Conservation (phyloP, 2,329 filamentous ascomycete species). For the Golovinomyces cichoracearum region DNA sequence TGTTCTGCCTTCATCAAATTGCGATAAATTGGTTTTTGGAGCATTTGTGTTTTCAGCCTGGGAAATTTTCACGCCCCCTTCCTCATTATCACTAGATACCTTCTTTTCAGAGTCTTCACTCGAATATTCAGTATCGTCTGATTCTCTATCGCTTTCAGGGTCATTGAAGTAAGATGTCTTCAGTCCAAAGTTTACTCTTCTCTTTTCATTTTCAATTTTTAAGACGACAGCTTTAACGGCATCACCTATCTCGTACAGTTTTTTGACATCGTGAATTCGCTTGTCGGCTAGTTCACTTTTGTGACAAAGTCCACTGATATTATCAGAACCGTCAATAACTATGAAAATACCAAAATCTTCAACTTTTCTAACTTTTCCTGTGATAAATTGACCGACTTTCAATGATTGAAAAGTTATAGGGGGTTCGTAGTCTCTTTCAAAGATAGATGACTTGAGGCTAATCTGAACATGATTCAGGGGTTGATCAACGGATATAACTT, state of each 20-base stretch:
- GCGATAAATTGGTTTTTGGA: conserved; percentile 1
- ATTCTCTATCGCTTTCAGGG: conserved; percentile 19
- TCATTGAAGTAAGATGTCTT: conserved; percentile 76
- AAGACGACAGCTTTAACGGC: conserved; percentile 77
- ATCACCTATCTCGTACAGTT: conserved; percentile 74
- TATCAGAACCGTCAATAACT: conserved; percentile 59
- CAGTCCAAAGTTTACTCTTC: conserved; percentile 64
- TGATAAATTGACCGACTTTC: conserved; percentile 54
- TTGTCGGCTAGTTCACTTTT: conserved; percentile 75
- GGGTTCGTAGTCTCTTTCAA: conserved; percentile 54
- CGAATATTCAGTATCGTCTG: conserved; percentile 16
- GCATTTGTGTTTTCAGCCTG: conserved; percentile 8
- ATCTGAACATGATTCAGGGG: conserved; percentile 51
- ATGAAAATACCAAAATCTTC: conserved; percentile 92
- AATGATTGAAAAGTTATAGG: conserved; percentile 53
- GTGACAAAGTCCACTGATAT: conserved; percentile 83
- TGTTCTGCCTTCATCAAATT: conserved; percentile 15
- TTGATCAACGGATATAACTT: conserved; percentile 46
- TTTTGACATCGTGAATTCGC: conserved; percentile 56
- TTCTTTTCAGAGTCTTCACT: conserved; percentile 15
- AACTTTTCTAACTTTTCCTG: conserved; percentile 75
- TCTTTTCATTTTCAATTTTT: conserved; percentile 46
- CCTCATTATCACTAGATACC: conserved; percentile 16
- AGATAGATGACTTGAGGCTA: conserved; percentile 60
- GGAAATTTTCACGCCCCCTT: conserved; percentile 14